Evolutionary conservation across 257 asterid genomes (phyloP), one percentile per base, ranked within the genome.

Genomic region (Handroanthus guayacan): DNA sequence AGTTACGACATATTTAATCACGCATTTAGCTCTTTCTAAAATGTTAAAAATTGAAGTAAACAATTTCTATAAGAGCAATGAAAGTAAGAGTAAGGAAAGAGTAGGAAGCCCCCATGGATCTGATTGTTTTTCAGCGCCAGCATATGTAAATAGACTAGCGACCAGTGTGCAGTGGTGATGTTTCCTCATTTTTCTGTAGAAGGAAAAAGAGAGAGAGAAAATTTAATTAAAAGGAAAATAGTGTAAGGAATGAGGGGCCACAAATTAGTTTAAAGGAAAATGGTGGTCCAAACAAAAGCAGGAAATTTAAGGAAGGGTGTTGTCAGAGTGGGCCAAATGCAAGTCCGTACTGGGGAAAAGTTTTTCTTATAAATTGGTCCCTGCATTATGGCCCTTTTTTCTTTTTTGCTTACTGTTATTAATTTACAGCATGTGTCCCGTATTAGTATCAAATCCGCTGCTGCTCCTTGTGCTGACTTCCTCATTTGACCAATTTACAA

Each of bases 251-350:
- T n/a, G 0, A 11, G 25, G 45, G 75, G 67, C 70, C 64, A 69
- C 66, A 34, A 62, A 62, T 75, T 68, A 31, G 67, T 60, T 72
- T 20, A 48, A 9, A 55, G 16, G 44, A 64, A 63, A 57, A 45
- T 41, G 55, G 80, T 78, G 86, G 86, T 82, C 80, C 86, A 62
- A 18, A 78, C 67, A 62, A 68, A 69, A 63, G 67, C 82, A 82
- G 80, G 70, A 78, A 82, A 64, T 37, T 78, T 70, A 74, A 78
- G 80, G 81, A 70, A 65, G 69, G 55, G 58, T 31, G 71, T 16
- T 61, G 25, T 63, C 54, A 48, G 25, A n/a, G 70, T 73, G 79
- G 82, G 80, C 57, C 77, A 52, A 17, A 18, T 50, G 70, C 34
- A 64, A 25, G 64, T 58, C 55, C 67, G 56, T 71, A 54, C 74